phyloP scores from a whole-genome alignment of 495 filamentous ascomycete species.

The Tuber borchii region DNA sequence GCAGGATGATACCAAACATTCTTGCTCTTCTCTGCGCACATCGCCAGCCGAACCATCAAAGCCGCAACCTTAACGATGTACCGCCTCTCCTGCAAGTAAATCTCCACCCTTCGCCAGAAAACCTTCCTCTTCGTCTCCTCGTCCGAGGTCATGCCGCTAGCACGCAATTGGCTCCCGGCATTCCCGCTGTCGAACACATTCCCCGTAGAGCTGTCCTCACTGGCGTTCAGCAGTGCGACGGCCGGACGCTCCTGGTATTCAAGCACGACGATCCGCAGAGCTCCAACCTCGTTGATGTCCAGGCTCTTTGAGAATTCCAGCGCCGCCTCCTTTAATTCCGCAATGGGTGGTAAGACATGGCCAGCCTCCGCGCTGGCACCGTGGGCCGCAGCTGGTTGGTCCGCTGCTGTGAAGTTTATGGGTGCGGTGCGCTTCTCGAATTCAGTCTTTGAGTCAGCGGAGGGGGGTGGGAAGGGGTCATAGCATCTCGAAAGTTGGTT shows the following conservation, averaged over 20 bases:
- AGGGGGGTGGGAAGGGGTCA: conserved; percentile 55
- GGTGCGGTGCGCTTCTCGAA: conserved; percentile 85
- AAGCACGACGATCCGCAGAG: conserved; percentile 69
- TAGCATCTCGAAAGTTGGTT: conserved; percentile 29
- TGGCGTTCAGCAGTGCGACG: conserved; percentile 17
- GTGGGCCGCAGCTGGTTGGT: conserved; percentile 42
- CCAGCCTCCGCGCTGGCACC: conserved; percentile 3
- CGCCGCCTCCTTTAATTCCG: conserved; percentile 76
- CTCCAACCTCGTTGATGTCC: conserved; percentile 71
- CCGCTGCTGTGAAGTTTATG: conserved; percentile 72
- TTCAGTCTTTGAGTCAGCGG: conserved; percentile 56
- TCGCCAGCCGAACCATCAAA: conserved; percentile 34
- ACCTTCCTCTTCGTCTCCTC: conserved; percentile 28
- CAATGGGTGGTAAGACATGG: conserved; percentile 46
- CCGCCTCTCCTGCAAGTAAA: conserved; percentile 39
- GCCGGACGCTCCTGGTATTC: conserved; percentile 68
- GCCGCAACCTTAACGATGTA: conserved; percentile 40
- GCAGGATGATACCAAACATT: conserved; percentile 39
- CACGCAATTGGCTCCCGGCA: conserved; percentile 4
- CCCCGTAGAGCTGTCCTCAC: conserved; percentile 16
- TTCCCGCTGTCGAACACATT: conserved; percentile 21
- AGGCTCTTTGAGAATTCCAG: conserved; percentile 73
- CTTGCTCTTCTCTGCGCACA: conserved; percentile 26
- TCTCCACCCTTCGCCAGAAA: conserved; percentile 33
- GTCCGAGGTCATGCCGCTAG: conserved; percentile 17